These are phyloP conservation scores for Nitzschia sp. DNA, from an alignment of 108 stramenopile genomes.

Conservation along the genomic window DNA sequence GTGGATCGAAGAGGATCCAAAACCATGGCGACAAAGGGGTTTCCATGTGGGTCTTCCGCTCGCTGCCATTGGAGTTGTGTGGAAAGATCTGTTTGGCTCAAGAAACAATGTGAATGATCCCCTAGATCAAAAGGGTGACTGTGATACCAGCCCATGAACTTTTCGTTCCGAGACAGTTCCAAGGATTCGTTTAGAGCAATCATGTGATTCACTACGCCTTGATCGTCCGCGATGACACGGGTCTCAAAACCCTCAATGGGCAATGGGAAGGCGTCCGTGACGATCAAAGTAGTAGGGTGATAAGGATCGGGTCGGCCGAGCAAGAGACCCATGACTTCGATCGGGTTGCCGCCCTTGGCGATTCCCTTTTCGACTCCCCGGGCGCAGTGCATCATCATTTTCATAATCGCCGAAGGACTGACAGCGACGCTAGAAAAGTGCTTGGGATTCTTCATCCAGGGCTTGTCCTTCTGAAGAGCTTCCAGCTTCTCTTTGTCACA, in stretches of 20 bases:
- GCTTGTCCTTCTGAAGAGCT: constrained; percentile 43
- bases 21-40: constrained; percentile 97
- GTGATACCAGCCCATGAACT: constrained; percentile 98
- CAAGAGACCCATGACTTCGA: constrained; percentile 96
- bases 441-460: constrained; percentile 70
- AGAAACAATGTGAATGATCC: constrained; percentile 88
- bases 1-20: constrained; percentile 86
- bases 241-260: constrained; percentile 98
- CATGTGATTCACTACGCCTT: constrained; percentile 96
- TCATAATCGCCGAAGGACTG: constrained; percentile 75
- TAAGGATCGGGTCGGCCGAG: constrained; percentile 79
- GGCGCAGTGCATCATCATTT: constrained; percentile 94
- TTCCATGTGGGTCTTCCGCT: constrained; percentile 94
- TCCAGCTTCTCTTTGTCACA: constrained; percentile 50
- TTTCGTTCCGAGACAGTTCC: constrained; percentile 88
- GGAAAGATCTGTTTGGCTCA: constrained; percentile 90
- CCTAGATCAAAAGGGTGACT: constrained; percentile 97
- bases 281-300: constrained; percentile 67
- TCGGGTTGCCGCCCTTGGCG: constrained; percentile 87
- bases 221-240: constrained; percentile 93
- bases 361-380: constrained; percentile 98
- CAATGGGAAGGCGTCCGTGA: constrained; percentile 96
- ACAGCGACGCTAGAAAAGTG: constrained; percentile 68
- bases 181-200: constrained; percentile 92
- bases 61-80: constrained; percentile 98